These are phyloP conservation scores for Petunia axillaris DNA, from an alignment of 257 asterid genomes.

Conservation along the genomic window DNA sequence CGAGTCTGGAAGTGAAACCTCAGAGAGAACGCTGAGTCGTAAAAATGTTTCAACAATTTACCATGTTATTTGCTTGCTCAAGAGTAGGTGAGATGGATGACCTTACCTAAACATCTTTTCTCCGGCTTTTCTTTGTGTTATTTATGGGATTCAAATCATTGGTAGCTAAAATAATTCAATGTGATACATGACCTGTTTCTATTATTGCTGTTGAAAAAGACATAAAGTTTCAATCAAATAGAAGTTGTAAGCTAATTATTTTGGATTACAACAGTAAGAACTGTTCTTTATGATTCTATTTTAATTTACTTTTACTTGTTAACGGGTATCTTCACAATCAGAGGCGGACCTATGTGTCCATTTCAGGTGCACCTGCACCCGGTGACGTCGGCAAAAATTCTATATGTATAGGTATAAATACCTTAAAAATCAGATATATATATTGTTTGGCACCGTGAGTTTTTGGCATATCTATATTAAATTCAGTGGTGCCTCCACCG, in stretches of 20 bases:
- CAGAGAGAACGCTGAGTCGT: slow-evolving; percentile 10
- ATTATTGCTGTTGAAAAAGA: not conserved
- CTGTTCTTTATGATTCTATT: no score
- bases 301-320: no score
- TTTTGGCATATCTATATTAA: no score
- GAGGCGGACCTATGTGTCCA: no score
- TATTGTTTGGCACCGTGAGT: no score
- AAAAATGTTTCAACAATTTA: slow-evolving; percentile 41
- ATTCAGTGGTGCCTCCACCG: no score
- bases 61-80: slow-evolving; percentile 50
- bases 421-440: no score
- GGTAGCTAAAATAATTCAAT: not conserved
- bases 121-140: not conserved
- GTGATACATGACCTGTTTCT: not conserved
- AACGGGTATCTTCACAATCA: no score
- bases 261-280: no score
- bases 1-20: slow-evolving; percentile 34
- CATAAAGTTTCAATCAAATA: not conserved
- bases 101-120: not conserved
- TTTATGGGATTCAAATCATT: not conserved
- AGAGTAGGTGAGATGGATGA: slow-evolving; percentile 43
- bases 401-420: no score
- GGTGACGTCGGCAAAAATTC: no score
- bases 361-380: no score
- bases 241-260: not conserved